Percentiles rank a stretch among this genome's conserved stretches.
Evolutionary conservation across 73 alveolate genomes (phyloP).

Genomic region (Vitrella brassicaformis): DNA sequence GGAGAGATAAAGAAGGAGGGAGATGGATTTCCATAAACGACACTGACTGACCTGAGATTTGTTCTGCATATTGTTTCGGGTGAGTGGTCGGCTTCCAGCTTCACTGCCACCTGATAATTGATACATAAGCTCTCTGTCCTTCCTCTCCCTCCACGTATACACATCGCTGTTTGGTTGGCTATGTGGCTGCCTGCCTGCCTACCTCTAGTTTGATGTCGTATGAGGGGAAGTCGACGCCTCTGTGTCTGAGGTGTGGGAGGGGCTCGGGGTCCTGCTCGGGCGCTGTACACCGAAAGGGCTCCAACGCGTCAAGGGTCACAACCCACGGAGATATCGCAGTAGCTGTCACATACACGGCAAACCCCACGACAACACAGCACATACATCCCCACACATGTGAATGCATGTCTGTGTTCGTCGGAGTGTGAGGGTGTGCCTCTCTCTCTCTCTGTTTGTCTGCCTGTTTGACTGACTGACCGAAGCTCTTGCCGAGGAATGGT

Average conservation of each 20-base stretch:
- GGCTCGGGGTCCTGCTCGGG: slow-evolving; percentile 83
- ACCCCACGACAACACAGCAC: background rate
- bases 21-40: no score
- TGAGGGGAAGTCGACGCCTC: slow-evolving; percentile 45
- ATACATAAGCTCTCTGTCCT: no score
- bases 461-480: background rate
- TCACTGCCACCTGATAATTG: background rate
- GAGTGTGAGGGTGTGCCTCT: background rate
- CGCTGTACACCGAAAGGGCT: slow-evolving; percentile 58
- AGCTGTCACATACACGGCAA: slow-evolving; percentile 45
- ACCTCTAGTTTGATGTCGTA: slow-evolving; percentile 69
- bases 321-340: slow-evolving; percentile 87
- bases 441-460: background rate
- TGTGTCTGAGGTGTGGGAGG: slow-evolving; percentile 63
- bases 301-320: slow-evolving; percentile 79
- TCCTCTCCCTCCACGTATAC: no score
- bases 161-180: no score
- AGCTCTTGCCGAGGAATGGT: background rate
- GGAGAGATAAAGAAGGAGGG: background rate
- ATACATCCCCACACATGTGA: background rate
- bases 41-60: background rate
- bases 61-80: background rate
- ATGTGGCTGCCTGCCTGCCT: slow-evolving; percentile 7
- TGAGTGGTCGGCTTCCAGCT: background rate
- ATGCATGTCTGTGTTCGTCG: background rate